phyloP scores from a whole-genome alignment of 176 grass and related monocot genomes.

The Dendrocalamus sinicus region DNA sequence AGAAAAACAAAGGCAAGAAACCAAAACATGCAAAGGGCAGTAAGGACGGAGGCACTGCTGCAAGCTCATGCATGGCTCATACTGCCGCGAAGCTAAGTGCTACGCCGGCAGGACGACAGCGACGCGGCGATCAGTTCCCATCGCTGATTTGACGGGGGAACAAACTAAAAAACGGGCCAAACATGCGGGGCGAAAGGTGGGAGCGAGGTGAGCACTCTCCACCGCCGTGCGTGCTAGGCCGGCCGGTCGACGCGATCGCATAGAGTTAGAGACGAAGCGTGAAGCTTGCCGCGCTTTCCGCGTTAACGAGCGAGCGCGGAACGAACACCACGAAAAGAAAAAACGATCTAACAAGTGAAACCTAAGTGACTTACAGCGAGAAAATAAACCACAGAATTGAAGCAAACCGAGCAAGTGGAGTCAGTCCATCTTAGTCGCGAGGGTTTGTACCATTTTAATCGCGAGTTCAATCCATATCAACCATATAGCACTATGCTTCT shows the following conservation, averaged over 20 bases:
- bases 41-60: not conserved
- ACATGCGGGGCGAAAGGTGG: constrained; percentile 17
- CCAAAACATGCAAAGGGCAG: not conserved
- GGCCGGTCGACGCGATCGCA: not conserved
- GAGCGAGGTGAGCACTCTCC: not conserved
- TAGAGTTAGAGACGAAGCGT: no score
- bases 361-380: not conserved
- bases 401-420: no score
- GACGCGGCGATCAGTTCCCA: constrained; percentile 41
- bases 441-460: not conserved
- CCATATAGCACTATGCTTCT: not conserved
- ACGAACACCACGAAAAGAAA: not conserved
- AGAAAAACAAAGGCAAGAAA: not conserved
- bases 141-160: not conserved
- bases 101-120: constrained; percentile 35
- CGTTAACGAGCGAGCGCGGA: no score
- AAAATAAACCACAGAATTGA: no score
- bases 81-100: constrained; percentile 5
- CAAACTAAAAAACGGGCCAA: not conserved
- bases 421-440: not conserved
- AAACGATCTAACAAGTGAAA: not conserved
- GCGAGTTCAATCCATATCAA: not conserved
- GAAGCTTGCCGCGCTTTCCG: no score
- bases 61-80: not conserved
- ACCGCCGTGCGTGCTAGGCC: constrained; percentile 13